Conservation (phyloP, 1,139 yeast genomes). For the Yamadazyma friedrichii region DNA sequence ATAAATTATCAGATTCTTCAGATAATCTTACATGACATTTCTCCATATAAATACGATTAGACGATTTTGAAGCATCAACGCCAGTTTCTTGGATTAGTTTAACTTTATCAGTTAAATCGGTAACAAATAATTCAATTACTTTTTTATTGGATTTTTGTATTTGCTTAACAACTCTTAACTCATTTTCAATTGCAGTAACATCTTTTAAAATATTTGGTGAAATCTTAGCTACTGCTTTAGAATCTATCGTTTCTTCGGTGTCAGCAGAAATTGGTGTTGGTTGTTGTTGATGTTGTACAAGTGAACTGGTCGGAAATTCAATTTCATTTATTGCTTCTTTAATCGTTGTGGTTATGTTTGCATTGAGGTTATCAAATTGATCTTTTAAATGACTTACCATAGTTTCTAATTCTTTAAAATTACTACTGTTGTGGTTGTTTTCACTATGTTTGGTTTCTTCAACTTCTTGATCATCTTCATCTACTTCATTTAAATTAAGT, state of each 20-base stretch:
- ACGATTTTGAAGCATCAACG: constrained; percentile 39
- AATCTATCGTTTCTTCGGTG: neutral
- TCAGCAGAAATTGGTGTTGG: constrained; percentile 2
- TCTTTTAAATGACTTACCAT: constrained; percentile 6
- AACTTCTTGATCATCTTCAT: constrained; percentile 14
- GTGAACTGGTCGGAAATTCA: constrained; percentile 6
- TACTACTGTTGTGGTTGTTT: neutral
- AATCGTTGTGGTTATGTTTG: constrained; percentile 6
- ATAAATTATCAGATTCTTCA: constrained; percentile 68
- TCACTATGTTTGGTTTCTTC: constrained; percentile 2
- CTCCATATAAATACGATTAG: constrained; percentile 72
- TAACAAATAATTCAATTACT: constrained; percentile 42
- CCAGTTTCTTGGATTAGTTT: constrained; percentile 48
- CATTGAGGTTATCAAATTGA: constrained; percentile 10
- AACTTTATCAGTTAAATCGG: constrained; percentile 46
- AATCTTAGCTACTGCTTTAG: neutral
- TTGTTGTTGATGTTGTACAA: neutral
- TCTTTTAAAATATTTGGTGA: constrained; percentile 5
- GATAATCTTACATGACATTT: constrained; percentile 72
- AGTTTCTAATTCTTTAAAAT: constrained; percentile 3
- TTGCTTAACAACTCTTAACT: constrained; percentile 64
- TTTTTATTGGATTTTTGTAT: constrained; percentile 48
- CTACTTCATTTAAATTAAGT: constrained; percentile 49
- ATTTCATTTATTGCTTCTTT: constrained; percentile 11
- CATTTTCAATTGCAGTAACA: constrained; percentile 41